phyloP scores from a whole-genome alignment of 257 asterid species.

The Solanum piurae region DNA sequence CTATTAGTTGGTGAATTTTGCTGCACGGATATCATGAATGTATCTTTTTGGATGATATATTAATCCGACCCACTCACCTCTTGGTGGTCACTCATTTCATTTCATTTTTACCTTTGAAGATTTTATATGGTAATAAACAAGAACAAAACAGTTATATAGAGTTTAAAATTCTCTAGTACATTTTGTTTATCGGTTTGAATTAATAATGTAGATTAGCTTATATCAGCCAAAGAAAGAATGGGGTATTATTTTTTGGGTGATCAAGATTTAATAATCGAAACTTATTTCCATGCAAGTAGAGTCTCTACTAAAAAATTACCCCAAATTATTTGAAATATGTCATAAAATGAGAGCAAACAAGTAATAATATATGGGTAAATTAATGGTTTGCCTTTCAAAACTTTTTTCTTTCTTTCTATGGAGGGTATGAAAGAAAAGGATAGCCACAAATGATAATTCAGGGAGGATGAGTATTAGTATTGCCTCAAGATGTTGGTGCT shows the following conservation, averaged over 20 bases:
- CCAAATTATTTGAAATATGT: not conserved
- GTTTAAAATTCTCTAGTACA: not conserved
- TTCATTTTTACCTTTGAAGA: not conserved
- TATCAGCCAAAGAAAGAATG: not conserved
- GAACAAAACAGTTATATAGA: not conserved
- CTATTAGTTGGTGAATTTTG: not conserved
- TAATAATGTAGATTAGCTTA: not conserved
- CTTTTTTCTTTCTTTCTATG: not conserved
- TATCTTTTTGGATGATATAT: not conserved
- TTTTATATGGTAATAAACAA: no score
- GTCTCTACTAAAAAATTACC: not conserved
- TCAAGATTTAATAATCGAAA: no score
- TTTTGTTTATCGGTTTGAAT: not conserved
- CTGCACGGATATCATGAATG: not conserved
- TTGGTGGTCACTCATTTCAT: not conserved
- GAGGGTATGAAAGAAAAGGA: not conserved
- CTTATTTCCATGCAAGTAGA: not conserved
- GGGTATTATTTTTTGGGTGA: not conserved
- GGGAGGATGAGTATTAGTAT: no score
- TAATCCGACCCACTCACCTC: not conserved
- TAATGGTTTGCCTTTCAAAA: not conserved
- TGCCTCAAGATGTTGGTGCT: no score
- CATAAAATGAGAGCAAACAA: not conserved
- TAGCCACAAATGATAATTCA: no score
- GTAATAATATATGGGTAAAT: not conserved